Percentiles rank a stretch among this genome's conserved stretches.
Evolutionary conservation across 495 filamentous ascomycete genomes (phyloP).

Genomic region (Tricharina praecox): DNA sequence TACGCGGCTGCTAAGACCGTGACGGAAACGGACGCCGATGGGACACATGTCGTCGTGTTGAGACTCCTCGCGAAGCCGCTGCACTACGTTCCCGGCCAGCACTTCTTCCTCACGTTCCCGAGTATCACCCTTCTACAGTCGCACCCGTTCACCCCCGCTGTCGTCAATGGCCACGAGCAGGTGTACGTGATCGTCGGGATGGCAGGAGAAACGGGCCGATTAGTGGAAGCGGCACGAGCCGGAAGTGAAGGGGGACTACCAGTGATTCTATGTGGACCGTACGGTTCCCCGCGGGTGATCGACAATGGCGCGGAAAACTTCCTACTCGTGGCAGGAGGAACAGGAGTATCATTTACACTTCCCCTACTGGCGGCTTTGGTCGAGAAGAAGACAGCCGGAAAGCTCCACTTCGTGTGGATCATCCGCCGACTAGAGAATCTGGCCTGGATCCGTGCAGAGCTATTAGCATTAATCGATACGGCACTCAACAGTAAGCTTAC

Average conservation of each 20-base stretch:
- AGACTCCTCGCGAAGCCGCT: conserved; percentile 18
- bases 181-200: conserved; percentile 46
- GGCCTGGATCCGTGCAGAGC: conserved; percentile 40
- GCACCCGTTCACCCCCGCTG: conserved; percentile 48
- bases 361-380: conserved; percentile 35
- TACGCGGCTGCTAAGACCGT: neutral
- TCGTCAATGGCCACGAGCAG: conserved; percentile 32
- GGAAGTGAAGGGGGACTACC: conserved; percentile 29
- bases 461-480: conserved; percentile 29
- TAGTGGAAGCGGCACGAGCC: neutral
- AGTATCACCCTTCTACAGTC: conserved; percentile 46
- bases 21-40: neutral
- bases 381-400: conserved; percentile 24
- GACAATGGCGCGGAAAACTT: conserved; percentile 35
- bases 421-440: conserved; percentile 38
- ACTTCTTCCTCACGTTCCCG: conserved; percentile 48
- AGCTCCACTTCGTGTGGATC: conserved; percentile 45
- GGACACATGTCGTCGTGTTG: conserved; percentile 10
- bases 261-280: conserved; percentile 41
- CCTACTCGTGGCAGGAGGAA: conserved; percentile 46
- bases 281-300: conserved; percentile 37
- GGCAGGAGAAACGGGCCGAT: conserved; percentile 36
- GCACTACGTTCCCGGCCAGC: conserved; percentile 33
- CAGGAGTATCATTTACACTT: conserved; percentile 45
- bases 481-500: neutral